These are phyloP conservation scores for Sporothrix protearum DNA, from an alignment of 2,329 filamentous ascomycete genomes.

Conservation along the genomic window DNA sequence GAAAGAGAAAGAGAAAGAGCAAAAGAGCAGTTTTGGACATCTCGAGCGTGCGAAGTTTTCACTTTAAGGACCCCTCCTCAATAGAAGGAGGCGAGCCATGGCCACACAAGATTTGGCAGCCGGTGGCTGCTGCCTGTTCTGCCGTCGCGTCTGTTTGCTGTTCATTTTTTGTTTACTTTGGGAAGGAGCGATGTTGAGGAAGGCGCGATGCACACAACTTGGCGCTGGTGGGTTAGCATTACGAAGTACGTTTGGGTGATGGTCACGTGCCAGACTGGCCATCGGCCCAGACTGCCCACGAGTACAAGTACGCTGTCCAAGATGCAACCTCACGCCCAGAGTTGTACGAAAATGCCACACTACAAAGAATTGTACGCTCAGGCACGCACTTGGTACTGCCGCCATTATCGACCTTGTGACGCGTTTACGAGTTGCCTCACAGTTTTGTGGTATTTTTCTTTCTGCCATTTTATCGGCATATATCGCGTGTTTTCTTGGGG, in stretches of 20 bases:
- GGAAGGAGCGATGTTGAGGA: neutral
- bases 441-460: neutral
- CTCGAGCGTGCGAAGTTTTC: neutral
- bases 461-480: neutral
- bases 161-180: conserved; percentile 2
- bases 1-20: neutral
- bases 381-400: too few relatives aligned
- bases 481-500: neutral
- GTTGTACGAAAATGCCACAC: neutral
- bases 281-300: too few relatives aligned
- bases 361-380: neutral
- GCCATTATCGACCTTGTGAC: neutral
- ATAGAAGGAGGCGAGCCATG: neutral
- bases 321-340: neutral
- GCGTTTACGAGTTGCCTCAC: neutral
- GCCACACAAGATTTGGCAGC: neutral
- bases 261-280: neutral
- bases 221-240: neutral
- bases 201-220: neutral
- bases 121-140: neutral
- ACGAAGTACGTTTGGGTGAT: neutral
- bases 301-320: neutral
- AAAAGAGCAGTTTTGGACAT: neutral
- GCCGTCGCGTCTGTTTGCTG: neutral
- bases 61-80: neutral